Conservation (phyloP, 2,329 filamentous ascomycete genomes). For the Claviceps maximensis region DNA sequence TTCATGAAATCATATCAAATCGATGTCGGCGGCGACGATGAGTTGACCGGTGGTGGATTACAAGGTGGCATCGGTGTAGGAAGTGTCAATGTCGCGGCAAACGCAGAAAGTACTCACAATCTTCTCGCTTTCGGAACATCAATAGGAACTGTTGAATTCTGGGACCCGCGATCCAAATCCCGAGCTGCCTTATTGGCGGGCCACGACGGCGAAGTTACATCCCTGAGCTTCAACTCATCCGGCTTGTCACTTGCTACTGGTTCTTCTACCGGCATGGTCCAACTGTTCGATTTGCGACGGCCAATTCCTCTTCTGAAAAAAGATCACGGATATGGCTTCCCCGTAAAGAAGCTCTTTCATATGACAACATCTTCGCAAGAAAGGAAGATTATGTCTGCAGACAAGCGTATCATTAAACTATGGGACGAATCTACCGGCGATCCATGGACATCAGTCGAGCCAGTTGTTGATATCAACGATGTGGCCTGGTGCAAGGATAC, state of each 20-base stretch:
- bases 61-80: constrained; percentile 80
- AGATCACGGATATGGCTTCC: constrained; percentile 89
- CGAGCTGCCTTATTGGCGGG: constrained; percentile 64
- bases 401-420: constrained; percentile 94
- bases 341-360: constrained; percentile 72
- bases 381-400: constrained; percentile 80
- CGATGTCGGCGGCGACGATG: constrained; percentile 76
- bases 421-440: constrained; percentile 76
- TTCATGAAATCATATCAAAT: constrained; percentile 93
- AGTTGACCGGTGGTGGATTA: constrained; percentile 54
- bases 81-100: constrained; percentile 73
- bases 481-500: constrained; percentile 86
- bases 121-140: constrained; percentile 88
- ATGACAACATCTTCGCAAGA: constrained; percentile 60
- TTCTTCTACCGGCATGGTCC: constrained; percentile 74
- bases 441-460: constrained; percentile 93
- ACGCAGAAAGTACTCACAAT: constrained; percentile 82
- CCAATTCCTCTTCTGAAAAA: constrained; percentile 77
- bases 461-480: constrained; percentile 85
- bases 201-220: constrained; percentile 64
- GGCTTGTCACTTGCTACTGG: constrained; percentile 79
- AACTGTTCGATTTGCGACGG: constrained; percentile 84
- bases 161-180: constrained; percentile 77
- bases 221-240: constrained; percentile 71
- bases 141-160: constrained; percentile 91